These are phyloP conservation scores for Vickermania ingenoplastis DNA, from an alignment of 208 protist species.

Conservation along the genomic window DNA sequence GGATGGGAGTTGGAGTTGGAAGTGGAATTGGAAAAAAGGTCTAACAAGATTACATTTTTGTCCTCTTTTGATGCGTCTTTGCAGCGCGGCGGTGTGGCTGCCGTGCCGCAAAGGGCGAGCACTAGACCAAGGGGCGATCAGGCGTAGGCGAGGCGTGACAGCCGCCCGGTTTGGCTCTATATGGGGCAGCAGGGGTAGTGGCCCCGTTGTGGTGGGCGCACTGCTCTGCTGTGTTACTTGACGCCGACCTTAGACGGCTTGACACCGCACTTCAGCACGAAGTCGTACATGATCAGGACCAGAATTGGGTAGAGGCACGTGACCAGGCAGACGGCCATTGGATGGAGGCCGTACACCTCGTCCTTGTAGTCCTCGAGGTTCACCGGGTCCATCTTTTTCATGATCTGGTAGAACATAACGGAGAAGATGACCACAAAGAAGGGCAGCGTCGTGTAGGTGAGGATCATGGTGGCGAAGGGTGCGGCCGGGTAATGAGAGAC, in stretches of 20 bases:
- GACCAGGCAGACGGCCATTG: conserved; percentile 24
- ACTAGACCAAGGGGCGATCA: too few species aligned
- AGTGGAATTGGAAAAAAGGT: too few species aligned
- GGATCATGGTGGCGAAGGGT: conserved; percentile 33
- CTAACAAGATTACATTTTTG: too few species aligned
- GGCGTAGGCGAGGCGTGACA: too few species aligned
- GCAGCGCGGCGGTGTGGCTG: too few species aligned
- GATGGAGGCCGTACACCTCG: conserved; percentile 49
- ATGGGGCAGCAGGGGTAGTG: too few species aligned
- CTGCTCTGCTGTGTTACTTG: too few species aligned
- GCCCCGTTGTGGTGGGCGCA: too few species aligned
- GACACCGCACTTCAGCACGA: conserved; percentile 35
- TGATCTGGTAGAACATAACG: conserved; percentile 37
- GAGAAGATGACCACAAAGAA: conserved; percentile 47
- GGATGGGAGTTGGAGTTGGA: too few species aligned
- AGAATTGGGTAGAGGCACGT: conserved; percentile 32
- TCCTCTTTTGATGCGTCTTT: too few species aligned
- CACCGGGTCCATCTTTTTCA: conserved; percentile 48
- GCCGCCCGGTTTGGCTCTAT: too few species aligned
- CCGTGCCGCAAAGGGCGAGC: too few species aligned
- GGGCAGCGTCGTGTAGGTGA: conserved; percentile 46
- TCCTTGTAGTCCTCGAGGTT: conserved; percentile 43
- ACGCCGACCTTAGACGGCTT: conserved; percentile 41
- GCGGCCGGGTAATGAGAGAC: neutral
- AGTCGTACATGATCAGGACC: conserved; percentile 50